Evolutionary conservation across 352 stramenopile genomes (phyloP), one percentile per base, ranked within the genome.

Genomic region (Phytophthora ramorum): DNA sequence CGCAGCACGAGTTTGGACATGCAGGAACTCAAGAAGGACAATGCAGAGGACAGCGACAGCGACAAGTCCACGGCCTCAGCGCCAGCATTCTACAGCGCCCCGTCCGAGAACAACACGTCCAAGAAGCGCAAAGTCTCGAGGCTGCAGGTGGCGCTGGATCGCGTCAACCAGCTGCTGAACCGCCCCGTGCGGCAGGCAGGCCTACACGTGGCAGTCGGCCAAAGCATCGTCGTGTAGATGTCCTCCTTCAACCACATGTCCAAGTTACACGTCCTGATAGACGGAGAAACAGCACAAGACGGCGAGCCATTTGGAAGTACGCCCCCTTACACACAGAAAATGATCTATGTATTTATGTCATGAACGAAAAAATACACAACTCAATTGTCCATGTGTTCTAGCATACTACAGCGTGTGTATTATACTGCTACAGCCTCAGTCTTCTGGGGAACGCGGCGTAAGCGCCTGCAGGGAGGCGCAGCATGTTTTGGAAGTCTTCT

Each of bases 91-190:
- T 79, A 75, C 45, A 76, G 61, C 54, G 67, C 65, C 32, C 63
- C 66, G 26, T 80, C 63, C n/a, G 67, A 66, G 41, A 74, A 51
- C 51, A 79, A 78, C 48, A 64, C 69, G 45, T 66, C 71, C n/a
- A 87, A 78, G 68, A 86, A 85, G 63, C 79, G 78, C 64, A 90
- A 90, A 73, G 73, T 88, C 5, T 91, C 82, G 20, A 85, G 78
- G 66, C 74, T 91, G 48, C 83, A 90, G 40, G 63, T 81, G 38
- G 78, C 81, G 34, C 59, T 92, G 52, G 76, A 87, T 63, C 82
- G 82, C 55, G 79, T 92, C 52, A 89, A 88, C 64, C 75, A 90
- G 50, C 70, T 93, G 55, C 75, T 93, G 24, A 90, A 93, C 64
- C 76, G 82, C 5, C 85, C 85, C 7, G 85, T 93, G 45, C 82